Evolutionary conservation across 441 rosid genomes (phyloP), one percentile per base, ranked within the genome.

Genomic region (Jatropha multifida): DNA sequence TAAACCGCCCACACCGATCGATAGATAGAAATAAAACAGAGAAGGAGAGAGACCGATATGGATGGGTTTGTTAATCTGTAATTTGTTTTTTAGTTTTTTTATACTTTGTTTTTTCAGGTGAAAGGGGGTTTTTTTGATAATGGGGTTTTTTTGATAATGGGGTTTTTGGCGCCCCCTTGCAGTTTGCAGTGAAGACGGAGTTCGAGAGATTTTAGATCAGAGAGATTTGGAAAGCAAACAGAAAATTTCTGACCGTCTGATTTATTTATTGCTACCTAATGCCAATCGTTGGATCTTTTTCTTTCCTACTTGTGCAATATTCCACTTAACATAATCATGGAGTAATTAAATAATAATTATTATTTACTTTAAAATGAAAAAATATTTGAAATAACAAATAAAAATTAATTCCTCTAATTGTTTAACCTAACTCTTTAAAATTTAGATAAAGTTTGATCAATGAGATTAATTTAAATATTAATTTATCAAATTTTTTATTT

Each of bases 91-190:
- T 27, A 13, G 5, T 18, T 11, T 27, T 49, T 41, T 38, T 32
- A 2, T 7, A 61, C 54, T 51, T 40, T 38, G n/a, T 58, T 52
- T 26, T 20, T n/a, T n/a, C 61, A 56, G 27, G 61, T 20, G 26
- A 20, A 54, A 56, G 8, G 11, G 26, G 61, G 27, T 52, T 74
- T 26, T n/a, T 66, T 62, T 46, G 44, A 10, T 62, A 56, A 37
- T 61, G 73, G 76, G 75, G 74, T 14, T 83, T 83, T 83, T 83
- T n/a, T 46, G 44, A 10, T 62, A 56, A 37, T 61, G 73, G 76
- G 75, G 74, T 14, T 83, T 83, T 83, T 83, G 85, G 86, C 88
- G 85, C 84, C 86, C 79, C 80, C 49, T 65, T 84, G 58, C 74
- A 4, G 26, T 27, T 48, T 17, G 61, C 42, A 8, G 37, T 55